Percentiles rank a stretch among this genome's conserved stretches.
phyloP scores from a whole-genome alignment of 2,329 filamentous ascomycete species.

The Fusarium nanum region DNA sequence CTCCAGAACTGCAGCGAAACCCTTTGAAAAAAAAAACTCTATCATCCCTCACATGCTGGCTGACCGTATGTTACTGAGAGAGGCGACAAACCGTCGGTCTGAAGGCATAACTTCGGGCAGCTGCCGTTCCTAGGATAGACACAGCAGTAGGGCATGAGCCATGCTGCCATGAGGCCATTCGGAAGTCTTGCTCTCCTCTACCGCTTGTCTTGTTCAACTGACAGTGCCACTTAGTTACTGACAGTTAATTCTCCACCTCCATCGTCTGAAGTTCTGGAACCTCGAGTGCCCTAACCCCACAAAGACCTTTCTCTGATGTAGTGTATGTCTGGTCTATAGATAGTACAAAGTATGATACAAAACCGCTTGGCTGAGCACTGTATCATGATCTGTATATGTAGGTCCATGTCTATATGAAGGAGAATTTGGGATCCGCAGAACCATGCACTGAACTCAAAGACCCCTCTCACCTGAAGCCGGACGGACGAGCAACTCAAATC shows the following conservation, averaged over 20 bases:
- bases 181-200: neutral
- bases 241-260: conserved; percentile 8
- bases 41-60: conserved; percentile 28
- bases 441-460: conserved; percentile 1
- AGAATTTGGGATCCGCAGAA: conserved; percentile 13
- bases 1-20: conserved; percentile 1
- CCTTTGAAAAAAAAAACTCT: conserved; percentile 1
- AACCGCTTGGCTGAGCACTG: conserved; percentile 21
- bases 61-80: neutral
- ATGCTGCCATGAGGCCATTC: neutral
- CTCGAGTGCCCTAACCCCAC: conserved; percentile 20
- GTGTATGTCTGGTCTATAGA: neutral
- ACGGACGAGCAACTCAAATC: neutral
- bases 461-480: conserved; percentile 3
- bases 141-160: neutral
- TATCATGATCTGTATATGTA: neutral
- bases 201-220: neutral
- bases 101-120: conserved; percentile 6
- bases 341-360: neutral
- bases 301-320: neutral
- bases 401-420: neutral
- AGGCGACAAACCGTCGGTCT: conserved; percentile 12
- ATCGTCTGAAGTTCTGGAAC: conserved; percentile 30
- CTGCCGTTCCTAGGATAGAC: conserved; percentile 1
- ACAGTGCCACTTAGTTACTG: conserved; percentile 26